Conservation (phyloP, 257 asterid genomes). For the Solanum acaule region DNA sequence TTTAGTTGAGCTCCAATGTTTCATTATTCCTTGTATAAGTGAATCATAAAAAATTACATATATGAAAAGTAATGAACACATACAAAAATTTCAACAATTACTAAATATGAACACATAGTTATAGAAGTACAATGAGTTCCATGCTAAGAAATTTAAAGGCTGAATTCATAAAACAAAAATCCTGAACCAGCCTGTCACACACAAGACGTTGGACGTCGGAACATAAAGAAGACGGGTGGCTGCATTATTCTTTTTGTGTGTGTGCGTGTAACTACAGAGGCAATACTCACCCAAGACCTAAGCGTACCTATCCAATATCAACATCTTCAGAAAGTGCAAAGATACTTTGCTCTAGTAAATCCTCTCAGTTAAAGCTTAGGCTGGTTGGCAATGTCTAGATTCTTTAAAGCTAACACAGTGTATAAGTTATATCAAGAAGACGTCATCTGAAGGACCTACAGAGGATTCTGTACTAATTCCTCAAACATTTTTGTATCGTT, state of each 20-base stretch:
- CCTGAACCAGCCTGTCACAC: background rate
- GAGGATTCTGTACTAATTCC: background rate
- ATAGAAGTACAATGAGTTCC: background rate
- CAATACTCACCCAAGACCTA: background rate
- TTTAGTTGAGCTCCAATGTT: too few relatives aligned
- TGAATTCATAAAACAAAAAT: background rate
- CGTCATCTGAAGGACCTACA: background rate
- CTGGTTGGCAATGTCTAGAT: background rate
- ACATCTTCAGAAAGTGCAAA: background rate
- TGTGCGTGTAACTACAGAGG: background rate
- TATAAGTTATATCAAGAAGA: background rate
- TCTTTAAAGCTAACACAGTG: background rate
- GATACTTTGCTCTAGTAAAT: conserved; percentile 8
- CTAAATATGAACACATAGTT: background rate
- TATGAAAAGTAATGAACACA: background rate
- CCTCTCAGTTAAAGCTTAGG: background rate
- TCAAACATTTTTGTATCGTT: background rate
- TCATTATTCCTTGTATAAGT: background rate
- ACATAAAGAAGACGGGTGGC: background rate
- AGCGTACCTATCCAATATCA: background rate
- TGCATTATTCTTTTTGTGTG: background rate
- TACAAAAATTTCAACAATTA: background rate
- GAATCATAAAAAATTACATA: background rate
- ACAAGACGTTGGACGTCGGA: too few relatives aligned
- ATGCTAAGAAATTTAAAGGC: background rate